Evolutionary conservation across 164 flowering plant species (phyloP).

Genomic region (Tinospora cordifolia): DNA sequence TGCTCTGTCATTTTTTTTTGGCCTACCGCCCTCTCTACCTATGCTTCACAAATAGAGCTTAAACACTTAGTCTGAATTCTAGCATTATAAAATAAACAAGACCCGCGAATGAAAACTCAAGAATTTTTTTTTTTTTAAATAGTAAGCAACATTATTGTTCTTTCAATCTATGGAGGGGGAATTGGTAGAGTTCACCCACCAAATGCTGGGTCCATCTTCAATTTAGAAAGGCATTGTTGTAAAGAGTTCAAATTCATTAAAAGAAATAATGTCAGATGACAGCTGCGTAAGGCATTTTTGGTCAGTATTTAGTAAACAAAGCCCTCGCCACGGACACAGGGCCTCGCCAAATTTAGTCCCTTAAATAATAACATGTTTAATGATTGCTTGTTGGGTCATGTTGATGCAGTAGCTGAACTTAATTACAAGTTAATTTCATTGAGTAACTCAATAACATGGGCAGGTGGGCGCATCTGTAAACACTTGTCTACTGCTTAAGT

Average conservation of each 20-base stretch:
- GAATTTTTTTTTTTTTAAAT: no score
- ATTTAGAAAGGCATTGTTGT: not conserved
- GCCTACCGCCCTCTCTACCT: conserved; percentile 13
- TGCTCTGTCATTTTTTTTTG: conserved; percentile 48
- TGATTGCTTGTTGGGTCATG: conserved; percentile 9
- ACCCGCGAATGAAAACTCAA: not conserved
- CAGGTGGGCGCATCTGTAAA: not conserved
- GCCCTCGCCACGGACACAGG: not conserved
- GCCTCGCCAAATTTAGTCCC: not conserved
- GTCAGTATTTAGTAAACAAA: conserved; percentile 4
- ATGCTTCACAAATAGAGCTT: conserved; percentile 8
- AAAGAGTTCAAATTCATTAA: not conserved
- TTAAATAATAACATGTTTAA: conserved; percentile 5
- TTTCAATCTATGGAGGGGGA: not conserved
- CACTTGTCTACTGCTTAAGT: no score
- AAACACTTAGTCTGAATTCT: not conserved
- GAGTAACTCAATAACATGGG: no score
- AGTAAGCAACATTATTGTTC: not conserved
- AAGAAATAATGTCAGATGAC: conserved; percentile 4
- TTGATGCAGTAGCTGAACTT: not conserved
- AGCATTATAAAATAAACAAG: not conserved
- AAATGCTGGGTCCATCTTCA: not conserved
- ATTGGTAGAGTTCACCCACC: not conserved
- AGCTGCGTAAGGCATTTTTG: not conserved
- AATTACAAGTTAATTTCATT: not conserved